Evolutionary conservation across 2,329 filamentous ascomycete genomes (phyloP), one percentile per base, ranked within the genome.

Genomic region (Aureobasidium leucospermi): DNA sequence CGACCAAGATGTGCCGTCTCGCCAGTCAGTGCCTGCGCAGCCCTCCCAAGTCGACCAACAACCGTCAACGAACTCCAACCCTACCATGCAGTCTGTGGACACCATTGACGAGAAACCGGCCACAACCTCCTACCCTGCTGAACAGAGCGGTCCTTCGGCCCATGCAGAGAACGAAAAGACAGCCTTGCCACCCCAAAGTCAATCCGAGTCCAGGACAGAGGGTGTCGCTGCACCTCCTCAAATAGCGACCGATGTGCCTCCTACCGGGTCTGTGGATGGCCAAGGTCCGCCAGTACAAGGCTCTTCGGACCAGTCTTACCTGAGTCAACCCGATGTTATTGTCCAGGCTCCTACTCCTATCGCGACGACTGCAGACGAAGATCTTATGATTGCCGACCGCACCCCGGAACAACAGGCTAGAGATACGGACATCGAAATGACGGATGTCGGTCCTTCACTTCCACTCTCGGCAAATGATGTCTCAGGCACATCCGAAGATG

Each of bases 401-500:
- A 81, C 78, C 13, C 73, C 76, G 29, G 69, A 77, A 60, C 78
- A 80, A 64, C 71, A 75, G 60, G 68, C 74, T 52, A 67, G 70
- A 4, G 83, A 85, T 65, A 80, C 73, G 56, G 80, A 83, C 64
- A 76, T 86, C 58, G 79, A 85, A 59, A 89, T 90, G 83, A 78
- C 79, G 38, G 87, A 89, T 70, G 79, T 78, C 7, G 67, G 67
- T 6, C 71, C 76, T 31, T 69, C 73, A 36, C 67, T 80, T 43
- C 80, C 82, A 32, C 71, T 80, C 43, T 75, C 79, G n/a, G 67
- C 73, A 39, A 76, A 79, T 42, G 79, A 84, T 56, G 75, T 83
- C 16, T 70, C 74, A 28, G 57, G 57, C 13, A 70, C 76, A 51
- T 71, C 76, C 39, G 71, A 69, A 16, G 66, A 70, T 51, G 65